Percentiles rank a stretch among this genome's conserved stretches.
phyloP scores from a whole-genome alignment of 2,329 filamentous ascomycete species.

The Mycocentrospora acerina region DNA sequence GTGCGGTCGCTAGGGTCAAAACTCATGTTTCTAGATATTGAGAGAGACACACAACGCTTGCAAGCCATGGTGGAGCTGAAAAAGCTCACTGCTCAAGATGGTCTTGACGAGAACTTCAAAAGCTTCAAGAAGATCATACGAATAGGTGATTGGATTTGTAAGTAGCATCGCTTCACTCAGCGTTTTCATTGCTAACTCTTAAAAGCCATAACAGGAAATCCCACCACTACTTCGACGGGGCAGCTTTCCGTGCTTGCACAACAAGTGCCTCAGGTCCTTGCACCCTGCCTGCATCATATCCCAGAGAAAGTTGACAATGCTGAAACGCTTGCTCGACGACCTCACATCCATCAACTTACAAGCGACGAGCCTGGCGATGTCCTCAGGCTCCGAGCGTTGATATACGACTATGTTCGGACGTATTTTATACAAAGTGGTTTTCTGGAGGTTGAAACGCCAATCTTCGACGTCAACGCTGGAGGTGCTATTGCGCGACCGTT shows the following conservation, averaged over 20 bases:
- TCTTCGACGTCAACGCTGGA: conserved; percentile 79
- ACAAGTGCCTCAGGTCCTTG: conserved; percentile 68
- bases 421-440: conserved; percentile 74
- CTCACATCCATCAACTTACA: conserved; percentile 84
- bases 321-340: conserved; percentile 72
- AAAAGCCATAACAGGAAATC: conserved; percentile 65
- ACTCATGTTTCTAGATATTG: conserved; percentile 81
- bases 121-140: conserved; percentile 66
- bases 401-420: conserved; percentile 72
- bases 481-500: conserved; percentile 89
- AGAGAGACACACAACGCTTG: conserved; percentile 69
- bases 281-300: conserved; percentile 77
- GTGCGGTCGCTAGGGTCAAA: conserved; percentile 72
- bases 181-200: conserved; percentile 11
- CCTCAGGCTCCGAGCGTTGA: conserved; percentile 70
- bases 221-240: conserved; percentile 69
- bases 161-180: conserved; percentile 39
- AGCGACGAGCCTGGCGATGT: conserved; percentile 68
- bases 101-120: conserved; percentile 53
- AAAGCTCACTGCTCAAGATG: conserved; percentile 45
- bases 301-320: conserved; percentile 70
- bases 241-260: conserved; percentile 73
- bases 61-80: conserved; percentile 76
- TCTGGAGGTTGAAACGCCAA: conserved; percentile 86
- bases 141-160: conserved; percentile 82